Evolutionary conservation across 345 rosid genomes (phyloP).

Genomic region (Adansonia digitata): DNA sequence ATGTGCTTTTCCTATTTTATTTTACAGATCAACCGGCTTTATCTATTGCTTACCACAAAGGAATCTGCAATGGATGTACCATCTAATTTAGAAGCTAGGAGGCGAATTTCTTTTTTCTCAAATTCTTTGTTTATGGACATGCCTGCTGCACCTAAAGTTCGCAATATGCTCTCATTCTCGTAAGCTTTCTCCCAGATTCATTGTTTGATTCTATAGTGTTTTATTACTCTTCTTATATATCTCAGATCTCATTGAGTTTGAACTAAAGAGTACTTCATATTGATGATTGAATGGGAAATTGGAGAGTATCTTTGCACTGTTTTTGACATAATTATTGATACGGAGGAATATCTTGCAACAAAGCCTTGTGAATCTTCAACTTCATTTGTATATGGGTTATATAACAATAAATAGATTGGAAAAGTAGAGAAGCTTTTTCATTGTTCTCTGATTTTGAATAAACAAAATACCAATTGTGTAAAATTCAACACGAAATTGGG

Average conservation of each 20-base stretch:
- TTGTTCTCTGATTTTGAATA: too few relatives aligned
- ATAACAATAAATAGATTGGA: too few relatives aligned
- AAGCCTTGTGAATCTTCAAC: too few relatives aligned
- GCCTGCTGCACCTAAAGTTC: constrained; percentile 97
- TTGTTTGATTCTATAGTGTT: background rate
- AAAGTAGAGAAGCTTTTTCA: too few relatives aligned
- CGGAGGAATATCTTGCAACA: too few relatives aligned
- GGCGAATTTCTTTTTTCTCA: constrained; percentile 95
- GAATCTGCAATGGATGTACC: constrained; percentile 99
- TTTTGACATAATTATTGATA: too few relatives aligned
- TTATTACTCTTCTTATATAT: background rate
- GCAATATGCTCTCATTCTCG: constrained; percentile 99
- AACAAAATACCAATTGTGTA: too few relatives aligned
- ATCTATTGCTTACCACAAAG: constrained; percentile 85
- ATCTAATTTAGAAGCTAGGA: constrained; percentile 94
- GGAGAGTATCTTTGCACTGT: too few relatives aligned
- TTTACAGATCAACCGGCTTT: constrained; percentile 68
- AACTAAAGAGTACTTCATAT: too few relatives aligned
- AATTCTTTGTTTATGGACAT: constrained; percentile 97
- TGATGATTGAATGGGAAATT: too few relatives aligned
- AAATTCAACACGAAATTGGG: too few relatives aligned
- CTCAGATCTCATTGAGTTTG: background rate
- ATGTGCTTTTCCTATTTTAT: background rate
- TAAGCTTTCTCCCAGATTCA: constrained; percentile 38
- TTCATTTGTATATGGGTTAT: too few relatives aligned